A percentile compares a stretch with the other conserved stretches of the same genome.
phyloP scores from a whole-genome alignment of 2,329 filamentous ascomycete genomes.

The Pseudogymnoascus sp. region DNA sequence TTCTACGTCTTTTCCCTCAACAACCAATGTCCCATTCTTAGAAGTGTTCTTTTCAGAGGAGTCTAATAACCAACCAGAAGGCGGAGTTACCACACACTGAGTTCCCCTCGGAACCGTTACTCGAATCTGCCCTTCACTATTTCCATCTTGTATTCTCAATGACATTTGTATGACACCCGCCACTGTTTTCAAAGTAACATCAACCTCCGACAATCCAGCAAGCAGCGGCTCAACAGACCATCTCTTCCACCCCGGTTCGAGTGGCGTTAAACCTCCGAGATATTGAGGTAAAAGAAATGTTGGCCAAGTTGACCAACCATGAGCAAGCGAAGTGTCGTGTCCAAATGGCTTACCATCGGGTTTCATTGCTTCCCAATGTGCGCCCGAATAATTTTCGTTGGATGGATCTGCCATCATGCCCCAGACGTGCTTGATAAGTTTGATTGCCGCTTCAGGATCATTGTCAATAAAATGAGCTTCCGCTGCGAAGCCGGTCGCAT shows the following conservation, averaged over 20 bases:
- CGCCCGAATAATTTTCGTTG: slow-evolving; percentile 19
- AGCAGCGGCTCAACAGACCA: slow-evolving; percentile 20
- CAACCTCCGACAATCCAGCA: slow-evolving; percentile 15
- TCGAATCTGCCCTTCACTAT: slow-evolving; percentile 13
- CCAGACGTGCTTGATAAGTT: slow-evolving; percentile 20
- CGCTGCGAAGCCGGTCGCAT: slow-evolving; percentile 19
- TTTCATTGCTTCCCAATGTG: slow-evolving; percentile 23
- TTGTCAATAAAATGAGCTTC: slow-evolving; percentile 17
- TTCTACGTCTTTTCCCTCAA: not conserved
- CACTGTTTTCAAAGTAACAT: slow-evolving; percentile 15
- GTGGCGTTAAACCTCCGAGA: slow-evolving; percentile 18
- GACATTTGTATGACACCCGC: slow-evolving; percentile 15
- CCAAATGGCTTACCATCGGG: slow-evolving; percentile 15
- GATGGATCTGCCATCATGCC: slow-evolving; percentile 19
- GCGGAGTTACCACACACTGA: not conserved
- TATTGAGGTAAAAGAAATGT: slow-evolving; percentile 21
- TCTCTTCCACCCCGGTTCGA: slow-evolving; percentile 17
- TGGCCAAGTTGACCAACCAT: slow-evolving; percentile 22
- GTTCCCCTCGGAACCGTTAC: slow-evolving; percentile 16
- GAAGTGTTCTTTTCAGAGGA: not conserved
- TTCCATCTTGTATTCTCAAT: slow-evolving; percentile 14
- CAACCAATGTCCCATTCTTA: not conserved
- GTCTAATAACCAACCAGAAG: not conserved
- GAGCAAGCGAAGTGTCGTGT: slow-evolving; percentile 20
- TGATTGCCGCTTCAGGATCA: slow-evolving; percentile 13